These are phyloP conservation scores for Neurospora intermedia DNA, from an alignment of 495 filamentous ascomycete genomes.

Conservation along the genomic window DNA sequence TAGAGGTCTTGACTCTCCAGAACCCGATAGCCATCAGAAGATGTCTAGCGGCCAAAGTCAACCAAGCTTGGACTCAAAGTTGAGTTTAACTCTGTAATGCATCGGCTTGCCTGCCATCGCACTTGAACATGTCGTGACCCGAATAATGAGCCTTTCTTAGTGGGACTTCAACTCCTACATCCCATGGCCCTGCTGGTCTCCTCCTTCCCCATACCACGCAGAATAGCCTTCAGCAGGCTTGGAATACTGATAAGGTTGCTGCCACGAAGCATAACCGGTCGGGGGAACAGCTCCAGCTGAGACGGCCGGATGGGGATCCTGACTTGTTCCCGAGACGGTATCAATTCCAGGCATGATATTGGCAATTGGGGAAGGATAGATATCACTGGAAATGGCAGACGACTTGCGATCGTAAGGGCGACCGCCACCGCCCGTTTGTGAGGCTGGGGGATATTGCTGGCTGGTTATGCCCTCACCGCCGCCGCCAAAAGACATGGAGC, in stretches of 20 bases:
- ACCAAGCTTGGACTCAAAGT: not conserved
- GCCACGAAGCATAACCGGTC: slow-evolving; percentile 32
- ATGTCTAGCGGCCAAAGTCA: not conserved
- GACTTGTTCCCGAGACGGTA: slow-evolving; percentile 23
- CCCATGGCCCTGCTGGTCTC: slow-evolving; percentile 11
- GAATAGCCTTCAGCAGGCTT: slow-evolving; percentile 26
- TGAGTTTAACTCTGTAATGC: not conserved
- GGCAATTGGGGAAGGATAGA: slow-evolving; percentile 27
- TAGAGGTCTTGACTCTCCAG: not conserved
- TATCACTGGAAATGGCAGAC: slow-evolving; percentile 20
- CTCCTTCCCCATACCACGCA: slow-evolving; percentile 32
- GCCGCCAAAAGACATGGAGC: slow-evolving; percentile 35
- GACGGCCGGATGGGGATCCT: slow-evolving; percentile 24
- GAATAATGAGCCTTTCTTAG: not conserved
- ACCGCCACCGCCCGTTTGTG: slow-evolving; percentile 17
- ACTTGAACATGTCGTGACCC: not conserved
- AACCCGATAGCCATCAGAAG: not conserved
- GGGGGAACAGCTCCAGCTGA: slow-evolving; percentile 32
- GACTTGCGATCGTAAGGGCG: slow-evolving; percentile 28
- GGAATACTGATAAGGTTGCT: slow-evolving; percentile 32
- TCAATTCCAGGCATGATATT: slow-evolving; percentile 30
- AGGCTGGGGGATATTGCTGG: slow-evolving; percentile 24
- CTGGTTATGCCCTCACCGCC: slow-evolving; percentile 25
- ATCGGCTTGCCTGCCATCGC: not conserved
- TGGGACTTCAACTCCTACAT: not conserved